These are phyloP conservation scores for Solanum tarijense DNA, from an alignment of 257 asterid species.

Conservation along the genomic window DNA sequence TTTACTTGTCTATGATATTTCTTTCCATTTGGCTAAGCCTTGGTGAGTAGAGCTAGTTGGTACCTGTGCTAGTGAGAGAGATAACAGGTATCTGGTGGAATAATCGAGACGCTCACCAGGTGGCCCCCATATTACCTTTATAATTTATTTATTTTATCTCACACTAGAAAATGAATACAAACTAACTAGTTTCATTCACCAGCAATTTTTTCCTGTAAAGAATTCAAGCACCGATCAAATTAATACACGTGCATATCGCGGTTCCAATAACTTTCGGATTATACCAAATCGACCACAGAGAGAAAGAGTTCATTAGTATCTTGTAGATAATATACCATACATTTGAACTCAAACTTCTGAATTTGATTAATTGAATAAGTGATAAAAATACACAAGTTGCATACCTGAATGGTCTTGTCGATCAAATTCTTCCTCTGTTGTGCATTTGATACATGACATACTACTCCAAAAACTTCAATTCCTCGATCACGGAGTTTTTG, in stretches of 20 bases:
- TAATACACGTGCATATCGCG: neutral
- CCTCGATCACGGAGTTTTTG: constrained; percentile 49
- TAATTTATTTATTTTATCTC: neutral
- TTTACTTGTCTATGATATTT: neutral
- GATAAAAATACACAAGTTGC: neutral
- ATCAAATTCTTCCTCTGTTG: constrained; percentile 73
- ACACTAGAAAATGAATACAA: neutral
- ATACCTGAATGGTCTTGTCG: constrained; percentile 62
- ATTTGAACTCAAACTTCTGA: neutral
- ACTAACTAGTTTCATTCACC: neutral
- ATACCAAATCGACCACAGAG: neutral
- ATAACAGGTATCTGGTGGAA: neutral
- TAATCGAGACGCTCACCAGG: neutral
- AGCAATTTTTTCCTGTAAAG: neutral
- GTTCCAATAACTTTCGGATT: neutral
- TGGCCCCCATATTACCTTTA: neutral
- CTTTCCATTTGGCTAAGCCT: neutral
- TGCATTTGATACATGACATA: constrained; percentile 75
- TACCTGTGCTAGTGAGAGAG: neutral
- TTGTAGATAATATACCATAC: neutral
- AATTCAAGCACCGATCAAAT: too few relatives aligned
- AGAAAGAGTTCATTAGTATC: neutral
- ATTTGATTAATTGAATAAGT: neutral
- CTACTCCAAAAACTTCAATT: constrained; percentile 58
- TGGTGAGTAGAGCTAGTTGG: neutral